Percentiles rank a stretch among this genome's conserved stretches.
Conservation (phyloP, 2,329 filamentous ascomycete species). For the Aspergillus ochraceus region DNA sequence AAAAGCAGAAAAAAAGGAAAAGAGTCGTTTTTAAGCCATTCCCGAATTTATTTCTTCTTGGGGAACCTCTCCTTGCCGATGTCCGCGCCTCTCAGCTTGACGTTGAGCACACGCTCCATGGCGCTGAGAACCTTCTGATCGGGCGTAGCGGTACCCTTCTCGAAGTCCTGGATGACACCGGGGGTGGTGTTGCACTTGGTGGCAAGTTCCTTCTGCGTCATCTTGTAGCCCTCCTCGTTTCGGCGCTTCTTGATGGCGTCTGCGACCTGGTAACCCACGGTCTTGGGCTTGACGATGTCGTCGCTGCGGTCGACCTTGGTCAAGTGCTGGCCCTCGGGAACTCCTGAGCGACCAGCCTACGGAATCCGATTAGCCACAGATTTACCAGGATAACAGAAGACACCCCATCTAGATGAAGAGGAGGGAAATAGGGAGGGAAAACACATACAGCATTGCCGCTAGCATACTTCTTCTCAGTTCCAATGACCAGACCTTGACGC, state of each 20-base stretch:
- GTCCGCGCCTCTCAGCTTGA: constrained; percentile 81
- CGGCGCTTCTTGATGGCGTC: constrained; percentile 79
- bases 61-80: constrained; percentile 82
- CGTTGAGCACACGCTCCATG: constrained; percentile 83
- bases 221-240: constrained; percentile 81
- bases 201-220: constrained; percentile 88
- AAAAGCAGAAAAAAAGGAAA: constrained; percentile 12
- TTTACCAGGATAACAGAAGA: background rate
- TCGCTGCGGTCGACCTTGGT: constrained; percentile 97
- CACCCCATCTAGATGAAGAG: background rate
- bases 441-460: constrained; percentile 74
- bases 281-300: constrained; percentile 97
- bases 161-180: constrained; percentile 77
- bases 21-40: constrained; percentile 6
- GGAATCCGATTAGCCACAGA: constrained; percentile 13
- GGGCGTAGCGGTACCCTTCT: constrained; percentile 73
- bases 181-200: constrained; percentile 87
- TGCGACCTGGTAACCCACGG: constrained; percentile 76
- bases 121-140: constrained; percentile 78
- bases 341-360: constrained; percentile 48
- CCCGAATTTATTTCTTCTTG: constrained; percentile 62
- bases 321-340: constrained; percentile 82
- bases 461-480: constrained; percentile 88
- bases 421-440: background rate
- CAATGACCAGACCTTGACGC: constrained; percentile 71